A percentile compares a stretch with the other conserved stretches of the same genome.
These are phyloP conservation scores for Cenococcum geophilum DNA, from an alignment of 495 filamentous ascomycete species.

Conservation along the genomic window DNA sequence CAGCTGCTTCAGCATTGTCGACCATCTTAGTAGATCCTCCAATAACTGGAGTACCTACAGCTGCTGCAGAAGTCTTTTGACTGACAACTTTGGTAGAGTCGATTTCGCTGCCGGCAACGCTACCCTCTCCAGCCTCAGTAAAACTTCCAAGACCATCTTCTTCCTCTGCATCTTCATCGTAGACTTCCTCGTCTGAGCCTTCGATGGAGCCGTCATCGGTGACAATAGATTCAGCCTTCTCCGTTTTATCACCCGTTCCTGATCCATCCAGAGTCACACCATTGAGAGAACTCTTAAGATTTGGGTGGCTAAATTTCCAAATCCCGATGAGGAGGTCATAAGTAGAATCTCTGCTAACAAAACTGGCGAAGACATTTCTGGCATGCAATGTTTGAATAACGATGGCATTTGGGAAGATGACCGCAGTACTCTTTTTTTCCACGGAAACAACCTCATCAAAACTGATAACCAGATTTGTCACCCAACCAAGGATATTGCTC, in stretches of 20 bases:
- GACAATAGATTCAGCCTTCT: conserved; percentile 63
- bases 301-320: conserved; percentile 93
- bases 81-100: conserved; percentile 50
- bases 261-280: conserved; percentile 73
- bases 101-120: conserved; percentile 54
- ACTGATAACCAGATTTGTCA: conserved; percentile 92
- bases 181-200: conserved; percentile 54
- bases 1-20: conserved; percentile 50
- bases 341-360: conserved; percentile 88
- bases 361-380: conserved; percentile 90
- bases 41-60: conserved; percentile 37
- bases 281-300: conserved; percentile 79
- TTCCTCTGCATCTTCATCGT: conserved; percentile 59
- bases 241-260: conserved; percentile 81
- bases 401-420: conserved; percentile 96
- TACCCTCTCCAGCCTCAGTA: conserved; percentile 55
- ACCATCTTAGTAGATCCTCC: conserved; percentile 43
- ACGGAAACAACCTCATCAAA: conserved; percentile 97
- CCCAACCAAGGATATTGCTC: conserved; percentile 97
- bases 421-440: conserved; percentile 91
- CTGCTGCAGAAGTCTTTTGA: conserved; percentile 63
- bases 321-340: conserved; percentile 97
- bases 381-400: conserved; percentile 94
- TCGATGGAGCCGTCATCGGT: conserved; percentile 49
- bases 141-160: conserved; percentile 54